Percentiles rank a stretch among this genome's conserved stretches.
Evolutionary conservation across 345 rosid species (phyloP).

Genomic region (Citrus maxima): DNA sequence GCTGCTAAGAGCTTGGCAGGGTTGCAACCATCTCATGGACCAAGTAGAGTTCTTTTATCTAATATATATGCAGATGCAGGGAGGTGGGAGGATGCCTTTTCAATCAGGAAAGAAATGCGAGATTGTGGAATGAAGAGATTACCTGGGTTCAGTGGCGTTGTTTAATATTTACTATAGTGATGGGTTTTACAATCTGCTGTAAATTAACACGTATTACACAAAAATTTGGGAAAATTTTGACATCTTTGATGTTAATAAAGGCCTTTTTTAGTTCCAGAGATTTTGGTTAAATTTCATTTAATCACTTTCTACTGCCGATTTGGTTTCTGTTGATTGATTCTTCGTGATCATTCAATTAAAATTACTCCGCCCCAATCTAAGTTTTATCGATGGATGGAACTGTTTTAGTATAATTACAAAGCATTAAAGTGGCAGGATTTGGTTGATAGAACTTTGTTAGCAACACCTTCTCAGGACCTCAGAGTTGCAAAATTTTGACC

Average conservation of each 20-base stretch:
- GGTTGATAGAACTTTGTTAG: background rate
- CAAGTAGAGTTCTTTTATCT: slow-evolving; percentile 62
- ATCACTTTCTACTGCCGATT: background rate
- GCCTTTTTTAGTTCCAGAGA: background rate
- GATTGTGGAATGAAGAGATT: slow-evolving; percentile 48
- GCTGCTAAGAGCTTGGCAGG: slow-evolving; percentile 55
- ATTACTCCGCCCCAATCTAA: background rate
- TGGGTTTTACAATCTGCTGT: background rate
- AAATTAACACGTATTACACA: background rate
- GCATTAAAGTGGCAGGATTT: background rate
- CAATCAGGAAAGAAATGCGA: slow-evolving; percentile 44
- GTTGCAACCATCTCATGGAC: slow-evolving; percentile 62
- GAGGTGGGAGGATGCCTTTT: slow-evolving; percentile 76
- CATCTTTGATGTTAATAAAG: background rate
- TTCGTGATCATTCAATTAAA: background rate
- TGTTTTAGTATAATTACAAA: background rate
- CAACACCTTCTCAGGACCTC: background rate
- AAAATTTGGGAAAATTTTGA: background rate
- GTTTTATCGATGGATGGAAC: background rate
- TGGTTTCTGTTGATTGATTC: background rate
- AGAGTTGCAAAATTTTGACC: background rate
- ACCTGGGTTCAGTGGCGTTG: slow-evolving; percentile 58
- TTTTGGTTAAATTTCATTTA: background rate
- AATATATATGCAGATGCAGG: slow-evolving; percentile 80
- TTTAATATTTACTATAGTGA: background rate